Conservation (phyloP, 495 filamentous ascomycete species). For the Hyphodiscus hymeniophilus region DNA sequence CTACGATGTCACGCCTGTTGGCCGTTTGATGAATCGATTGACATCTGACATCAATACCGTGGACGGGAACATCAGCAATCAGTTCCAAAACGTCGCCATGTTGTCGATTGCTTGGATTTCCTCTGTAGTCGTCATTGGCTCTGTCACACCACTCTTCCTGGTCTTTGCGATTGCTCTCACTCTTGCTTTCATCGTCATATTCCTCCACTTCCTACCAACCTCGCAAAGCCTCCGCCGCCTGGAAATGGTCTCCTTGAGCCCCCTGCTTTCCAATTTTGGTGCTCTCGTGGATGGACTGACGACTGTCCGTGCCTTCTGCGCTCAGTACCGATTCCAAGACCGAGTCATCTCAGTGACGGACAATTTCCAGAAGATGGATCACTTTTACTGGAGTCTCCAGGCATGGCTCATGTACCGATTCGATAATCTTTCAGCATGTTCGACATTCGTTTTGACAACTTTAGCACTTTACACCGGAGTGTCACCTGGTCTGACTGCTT, state of each 20-base stretch:
- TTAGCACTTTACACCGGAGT: conserved; percentile 62
- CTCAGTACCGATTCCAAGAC: conserved; percentile 65
- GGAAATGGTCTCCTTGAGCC: conserved; percentile 77
- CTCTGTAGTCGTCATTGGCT: conserved; percentile 64
- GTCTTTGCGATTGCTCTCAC: conserved; percentile 57
- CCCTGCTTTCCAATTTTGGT: conserved; percentile 79
- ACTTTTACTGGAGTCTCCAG: conserved; percentile 85
- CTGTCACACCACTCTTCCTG: conserved; percentile 67
- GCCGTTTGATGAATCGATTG: conserved; percentile 78
- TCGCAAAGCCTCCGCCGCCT: conserved; percentile 75
- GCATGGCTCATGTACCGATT: conserved; percentile 76
- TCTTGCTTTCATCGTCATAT: conserved; percentile 54
- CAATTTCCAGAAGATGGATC: conserved; percentile 84
- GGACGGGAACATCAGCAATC: conserved; percentile 66
- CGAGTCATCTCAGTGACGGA: conserved; percentile 69
- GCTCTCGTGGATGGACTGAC: conserved; percentile 69
- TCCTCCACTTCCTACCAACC: conserved; percentile 65
- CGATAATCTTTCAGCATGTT: conserved; percentile 57
- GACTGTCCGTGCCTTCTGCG: conserved; percentile 70
- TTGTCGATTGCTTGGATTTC: conserved; percentile 59
- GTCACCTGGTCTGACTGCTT: conserved; percentile 66
- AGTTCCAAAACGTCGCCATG: conserved; percentile 59
- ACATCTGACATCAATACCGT: conserved; percentile 78
- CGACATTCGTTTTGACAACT: conserved; percentile 62
- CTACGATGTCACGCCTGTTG: conserved; percentile 78